Percentiles rank a stretch among this genome's conserved stretches.
Evolutionary conservation across 2,329 filamentous ascomycete genomes (phyloP).

Genomic region (Aspergillus ibericus): DNA sequence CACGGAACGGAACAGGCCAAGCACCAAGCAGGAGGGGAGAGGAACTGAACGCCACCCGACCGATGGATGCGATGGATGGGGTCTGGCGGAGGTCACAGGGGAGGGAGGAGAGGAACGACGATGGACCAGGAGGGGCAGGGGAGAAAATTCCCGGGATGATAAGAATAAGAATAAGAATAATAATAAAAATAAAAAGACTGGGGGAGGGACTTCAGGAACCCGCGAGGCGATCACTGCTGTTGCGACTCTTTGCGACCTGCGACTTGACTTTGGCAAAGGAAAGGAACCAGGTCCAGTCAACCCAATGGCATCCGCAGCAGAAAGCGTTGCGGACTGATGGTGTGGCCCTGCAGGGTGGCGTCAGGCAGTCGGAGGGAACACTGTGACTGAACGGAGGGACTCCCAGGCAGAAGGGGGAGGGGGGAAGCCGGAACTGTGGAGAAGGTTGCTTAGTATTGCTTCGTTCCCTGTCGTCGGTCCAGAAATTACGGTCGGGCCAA

Average conservation of each 20-base stretch:
- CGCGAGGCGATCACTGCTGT: not conserved
- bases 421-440: slow-evolving; percentile 9
- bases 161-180: not conserved
- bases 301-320: not conserved
- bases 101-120: not conserved
- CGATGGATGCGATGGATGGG: slow-evolving; percentile 9
- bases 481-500: slow-evolving; percentile 7
- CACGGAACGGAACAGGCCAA: not conserved
- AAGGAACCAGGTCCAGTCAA: too few relatives aligned
- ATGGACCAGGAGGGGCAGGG: slow-evolving; percentile 7
- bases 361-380: too few relatives aligned
- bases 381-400: too few relatives aligned
- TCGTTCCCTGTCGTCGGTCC: slow-evolving; percentile 7
- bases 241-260: not conserved
- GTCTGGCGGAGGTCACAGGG: slow-evolving; percentile 5
- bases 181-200: not conserved
- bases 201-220: not conserved
- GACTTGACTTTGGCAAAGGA: too few relatives aligned
- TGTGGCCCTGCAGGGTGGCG: slow-evolving; percentile 6
- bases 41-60: slow-evolving; percentile 13
- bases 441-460: slow-evolving; percentile 15
- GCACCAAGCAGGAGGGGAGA: not conserved
- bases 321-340: not conserved
- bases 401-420: not conserved
- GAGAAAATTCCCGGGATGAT: slow-evolving; percentile 10